Evolutionary conservation across 208 protist genomes (phyloP).

Genomic region (Leishmania gerbilli): DNA sequence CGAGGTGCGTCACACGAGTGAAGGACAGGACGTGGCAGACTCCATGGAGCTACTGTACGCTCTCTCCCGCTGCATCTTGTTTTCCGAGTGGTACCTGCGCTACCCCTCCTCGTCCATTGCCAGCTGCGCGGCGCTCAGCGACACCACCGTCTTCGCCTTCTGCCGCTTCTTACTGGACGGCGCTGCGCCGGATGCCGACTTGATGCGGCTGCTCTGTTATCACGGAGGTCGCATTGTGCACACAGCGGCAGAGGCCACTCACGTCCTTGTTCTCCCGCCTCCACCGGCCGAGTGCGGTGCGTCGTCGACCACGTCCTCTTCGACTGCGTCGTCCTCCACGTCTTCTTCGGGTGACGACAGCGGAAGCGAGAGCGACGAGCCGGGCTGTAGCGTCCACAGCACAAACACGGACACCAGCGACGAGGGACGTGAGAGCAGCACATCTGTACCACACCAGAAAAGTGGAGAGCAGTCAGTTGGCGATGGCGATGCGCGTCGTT

Average conservation of each 20-base stretch:
- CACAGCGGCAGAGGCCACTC: slow-evolving; percentile 53
- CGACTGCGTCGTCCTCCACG: slow-evolving; percentile 16
- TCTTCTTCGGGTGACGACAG: slow-evolving; percentile 12
- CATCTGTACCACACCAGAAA: neutral
- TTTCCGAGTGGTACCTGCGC: slow-evolving; percentile 72
- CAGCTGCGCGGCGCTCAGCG: slow-evolving; percentile 45
- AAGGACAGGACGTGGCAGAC: slow-evolving; percentile 2
- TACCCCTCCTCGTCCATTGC: slow-evolving; percentile 63
- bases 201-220: slow-evolving; percentile 44
- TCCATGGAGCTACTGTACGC: slow-evolving; percentile 77
- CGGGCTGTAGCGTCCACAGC: slow-evolving; percentile 7
- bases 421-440: neutral
- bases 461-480: neutral
- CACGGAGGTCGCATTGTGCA: slow-evolving; percentile 59
- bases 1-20: slow-evolving; percentile 40
- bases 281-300: neutral
- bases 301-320: slow-evolving; percentile 15
- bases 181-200: slow-evolving; percentile 9
- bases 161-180: slow-evolving; percentile 58
- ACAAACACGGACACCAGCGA: slow-evolving; percentile 11
- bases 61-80: slow-evolving; percentile 55
- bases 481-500: neutral
- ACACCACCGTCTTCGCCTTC: slow-evolving; percentile 48
- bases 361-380: slow-evolving; percentile 4
- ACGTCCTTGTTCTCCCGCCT: slow-evolving; percentile 37